Conservation (phyloP, 1,284 basidiomycete species). For the Porogramme epimiltina region DNA sequence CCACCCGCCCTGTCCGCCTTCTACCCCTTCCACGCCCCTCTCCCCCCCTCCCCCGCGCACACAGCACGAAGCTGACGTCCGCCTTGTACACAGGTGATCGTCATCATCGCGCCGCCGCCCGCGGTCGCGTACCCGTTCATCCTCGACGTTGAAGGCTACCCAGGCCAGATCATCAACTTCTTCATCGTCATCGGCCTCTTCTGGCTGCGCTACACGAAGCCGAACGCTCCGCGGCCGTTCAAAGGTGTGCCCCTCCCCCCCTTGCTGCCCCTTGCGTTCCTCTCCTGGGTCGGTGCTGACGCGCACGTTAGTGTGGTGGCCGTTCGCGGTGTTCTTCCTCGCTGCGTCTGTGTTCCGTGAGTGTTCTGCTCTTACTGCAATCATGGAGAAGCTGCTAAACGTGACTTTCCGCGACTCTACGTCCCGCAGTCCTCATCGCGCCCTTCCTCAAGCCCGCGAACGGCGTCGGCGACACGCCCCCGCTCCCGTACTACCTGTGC, state of each 20-base stretch:
- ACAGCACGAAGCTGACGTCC: not conserved
- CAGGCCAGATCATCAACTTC: slow-evolving; percentile 55
- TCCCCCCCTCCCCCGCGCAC: not conserved
- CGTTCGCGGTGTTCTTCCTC: slow-evolving; percentile 57
- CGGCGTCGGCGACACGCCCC: slow-evolving; percentile 58
- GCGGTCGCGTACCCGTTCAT: slow-evolving; percentile 72
- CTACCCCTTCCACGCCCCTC: not conserved
- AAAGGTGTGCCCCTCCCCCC: slow-evolving; percentile 40
- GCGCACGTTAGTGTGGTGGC: slow-evolving; percentile 51
- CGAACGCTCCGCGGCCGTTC: slow-evolving; percentile 52
- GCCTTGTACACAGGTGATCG: slow-evolving; percentile 42
- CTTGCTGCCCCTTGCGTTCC: too few relatives aligned
- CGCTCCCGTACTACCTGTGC: slow-evolving; percentile 59
- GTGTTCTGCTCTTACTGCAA: slow-evolving; percentile 7
- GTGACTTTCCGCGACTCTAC: too few relatives aligned
- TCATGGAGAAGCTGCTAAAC: not conserved
- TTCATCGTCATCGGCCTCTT: slow-evolving; percentile 60
- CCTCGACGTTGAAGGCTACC: slow-evolving; percentile 62
- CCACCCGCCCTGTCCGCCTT: slow-evolving; percentile 34
- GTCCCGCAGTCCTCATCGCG: slow-evolving; percentile 47
- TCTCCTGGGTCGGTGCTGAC: not conserved
- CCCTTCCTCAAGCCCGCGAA: slow-evolving; percentile 59
- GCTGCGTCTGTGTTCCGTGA: slow-evolving; percentile 52
- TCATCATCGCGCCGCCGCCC: slow-evolving; percentile 57
- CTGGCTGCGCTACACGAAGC: slow-evolving; percentile 54